These are phyloP conservation scores for Corchorus olitorius DNA, from an alignment of 345 rosid genomes.

Conservation along the genomic window DNA sequence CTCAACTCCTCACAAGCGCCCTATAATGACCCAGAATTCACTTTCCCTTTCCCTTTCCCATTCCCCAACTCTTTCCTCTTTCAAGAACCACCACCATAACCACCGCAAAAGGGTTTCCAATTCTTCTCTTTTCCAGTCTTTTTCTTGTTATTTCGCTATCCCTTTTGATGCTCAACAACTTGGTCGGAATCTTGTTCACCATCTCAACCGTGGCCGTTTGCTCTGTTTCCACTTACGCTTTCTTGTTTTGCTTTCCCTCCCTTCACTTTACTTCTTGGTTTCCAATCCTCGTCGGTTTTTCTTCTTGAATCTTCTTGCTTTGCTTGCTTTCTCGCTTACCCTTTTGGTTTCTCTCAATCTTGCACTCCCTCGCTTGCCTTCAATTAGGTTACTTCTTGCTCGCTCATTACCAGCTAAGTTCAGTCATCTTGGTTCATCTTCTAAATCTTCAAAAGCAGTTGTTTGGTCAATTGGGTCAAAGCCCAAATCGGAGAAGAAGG, in stretches of 20 bases:
- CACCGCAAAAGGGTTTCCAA: conserved; percentile 11
- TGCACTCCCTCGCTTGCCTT: conserved; percentile 63
- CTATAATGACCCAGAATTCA: conserved; percentile 44
- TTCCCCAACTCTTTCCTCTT: conserved; percentile 40
- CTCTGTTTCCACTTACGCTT: conserved; percentile 56
- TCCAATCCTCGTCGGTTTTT: conserved; percentile 38
- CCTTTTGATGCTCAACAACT: conserved; percentile 36
- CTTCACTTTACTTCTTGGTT: conserved; percentile 46
- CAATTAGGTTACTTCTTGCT: conserved; percentile 56
- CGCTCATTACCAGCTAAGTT: conserved; percentile 58
- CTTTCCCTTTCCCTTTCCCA: conserved; percentile 28
- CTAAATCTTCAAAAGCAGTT: conserved; percentile 49
- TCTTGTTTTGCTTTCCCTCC: conserved; percentile 52
- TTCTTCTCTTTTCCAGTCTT: conserved; percentile 30
- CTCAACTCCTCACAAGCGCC: conserved; percentile 52
- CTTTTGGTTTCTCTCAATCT: conserved; percentile 51
- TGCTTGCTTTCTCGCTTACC: conserved; percentile 41
- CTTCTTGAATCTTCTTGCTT: conserved; percentile 36
- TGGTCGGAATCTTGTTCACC: conserved; percentile 41
- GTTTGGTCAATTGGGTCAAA: conserved; percentile 87
- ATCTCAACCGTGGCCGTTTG: conserved; percentile 55
- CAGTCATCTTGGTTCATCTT: conserved; percentile 32
- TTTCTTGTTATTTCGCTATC: conserved; percentile 29
- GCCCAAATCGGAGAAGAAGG: conserved; percentile 52
- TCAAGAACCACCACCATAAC: conserved; percentile 21